Evolutionary conservation across 139 green algal genomes (phyloP).

Genomic region (Astrephomene gubernaculifera): DNA sequence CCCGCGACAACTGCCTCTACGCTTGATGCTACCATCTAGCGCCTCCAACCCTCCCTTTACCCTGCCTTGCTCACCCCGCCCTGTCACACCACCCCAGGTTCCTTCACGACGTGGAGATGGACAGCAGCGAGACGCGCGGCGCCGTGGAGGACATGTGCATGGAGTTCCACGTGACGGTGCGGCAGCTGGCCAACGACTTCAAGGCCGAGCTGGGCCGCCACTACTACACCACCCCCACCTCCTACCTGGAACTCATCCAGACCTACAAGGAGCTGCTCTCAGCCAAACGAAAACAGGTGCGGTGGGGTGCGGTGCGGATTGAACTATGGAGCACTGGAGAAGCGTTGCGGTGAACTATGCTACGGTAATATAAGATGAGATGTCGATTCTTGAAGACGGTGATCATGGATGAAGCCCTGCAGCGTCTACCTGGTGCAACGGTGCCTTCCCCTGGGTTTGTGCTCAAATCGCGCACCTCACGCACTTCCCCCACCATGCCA

Average conservation of each 20-base stretch:
- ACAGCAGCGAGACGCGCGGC: slow-evolving; percentile 41
- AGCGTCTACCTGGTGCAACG: too few species aligned
- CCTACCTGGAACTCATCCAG: slow-evolving; percentile 81
- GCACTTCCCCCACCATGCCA: too few species aligned
- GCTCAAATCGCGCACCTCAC: too few species aligned
- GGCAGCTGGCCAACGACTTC: slow-evolving; percentile 61
- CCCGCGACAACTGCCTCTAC: too few species aligned
- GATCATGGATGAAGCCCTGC: too few species aligned
- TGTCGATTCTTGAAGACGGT: too few species aligned
- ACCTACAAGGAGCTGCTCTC: slow-evolving; percentile 73
- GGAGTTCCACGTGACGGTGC: slow-evolving; percentile 69
- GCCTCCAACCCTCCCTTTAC: not conserved
- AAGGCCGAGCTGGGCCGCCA: slow-evolving; percentile 54
- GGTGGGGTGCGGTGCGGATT: not conserved
- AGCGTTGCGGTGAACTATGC: too few species aligned
- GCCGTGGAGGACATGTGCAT: slow-evolving; percentile 77
- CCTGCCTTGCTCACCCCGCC: not conserved
- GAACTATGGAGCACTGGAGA: too few species aligned
- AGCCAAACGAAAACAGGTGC: slow-evolving; percentile 57
- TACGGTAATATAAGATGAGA: too few species aligned
- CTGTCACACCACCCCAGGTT: slow-evolving; percentile 7
- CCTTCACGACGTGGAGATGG: slow-evolving; percentile 71
- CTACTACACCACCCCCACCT: slow-evolving; percentile 77
- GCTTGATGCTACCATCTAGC: too few species aligned
- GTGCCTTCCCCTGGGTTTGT: too few species aligned